Base-by-base conservation (phyloP, 371 early-diverging fungal species). In the Mucor plumbeus region DNA sequence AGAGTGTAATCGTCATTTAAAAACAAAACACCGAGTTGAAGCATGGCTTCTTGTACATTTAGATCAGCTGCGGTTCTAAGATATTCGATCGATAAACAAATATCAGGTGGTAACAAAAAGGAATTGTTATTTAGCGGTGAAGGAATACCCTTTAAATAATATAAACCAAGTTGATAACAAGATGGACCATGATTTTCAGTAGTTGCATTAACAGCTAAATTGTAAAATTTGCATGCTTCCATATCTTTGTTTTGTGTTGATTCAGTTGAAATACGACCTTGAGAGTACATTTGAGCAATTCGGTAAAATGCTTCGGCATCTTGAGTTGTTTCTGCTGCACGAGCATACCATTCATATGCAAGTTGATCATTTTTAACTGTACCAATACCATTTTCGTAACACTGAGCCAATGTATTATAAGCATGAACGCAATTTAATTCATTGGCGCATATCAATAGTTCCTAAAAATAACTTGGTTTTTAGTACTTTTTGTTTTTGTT, bases 231-330 rank as follows among this genome's bases (percentile, higher is more conserved):
- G 39, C 65, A 64, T 10, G 83, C 83, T 61, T 78, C 79, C 7
- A 72, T n/a, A 15, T 77, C 74, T 21, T 72, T 73, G 36, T 73
- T 11, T 10, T 19, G n/a, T 13, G 40, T 11, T 6, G 14, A 1
- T 9, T 61, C 36, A 0, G 69, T 48, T n/a, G 67, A 3, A 0
- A 70, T 48, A 10, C 72, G n/a, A 40, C 65, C 65, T 56, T 77
- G 69, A 14, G 74, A 70, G 48, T 74, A 77, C 68, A 83, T 74
- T 1, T 50, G 69, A 8, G 73, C 83, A 34, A 83, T 77, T 11
- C 77, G 77, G 39, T 77, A 80, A 63, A 75, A 76, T 7, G 83
- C 80, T 62, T 83, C 83, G 14, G 77, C 64, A 44, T 83, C 83
- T 50, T 63, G 62, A 4, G 79, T 78, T 0, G 57, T 40, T 59